These are phyloP conservation scores for Sutorius australiensis DNA, from an alignment of 768 basidiomycete genomes.

Conservation along the genomic window DNA sequence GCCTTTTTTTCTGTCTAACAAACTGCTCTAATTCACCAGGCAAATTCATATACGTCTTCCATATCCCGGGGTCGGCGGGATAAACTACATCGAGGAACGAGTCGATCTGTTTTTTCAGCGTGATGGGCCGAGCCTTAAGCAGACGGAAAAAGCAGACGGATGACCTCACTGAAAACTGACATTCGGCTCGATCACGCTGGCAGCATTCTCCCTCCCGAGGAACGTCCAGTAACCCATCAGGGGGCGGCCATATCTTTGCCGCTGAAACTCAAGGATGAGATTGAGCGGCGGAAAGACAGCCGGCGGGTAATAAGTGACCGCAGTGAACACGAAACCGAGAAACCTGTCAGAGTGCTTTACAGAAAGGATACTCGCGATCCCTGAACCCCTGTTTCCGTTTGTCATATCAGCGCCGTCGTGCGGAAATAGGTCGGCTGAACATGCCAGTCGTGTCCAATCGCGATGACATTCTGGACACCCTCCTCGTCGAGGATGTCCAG, in stretches of 20 bases:
- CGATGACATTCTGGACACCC: constrained; percentile 28
- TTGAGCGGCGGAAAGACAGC: constrained; percentile 25
- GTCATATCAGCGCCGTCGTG: constrained; percentile 2
- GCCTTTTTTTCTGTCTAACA: constrained; percentile 20
- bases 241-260: constrained; percentile 34
- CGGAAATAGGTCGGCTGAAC: background rate
- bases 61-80: constrained; percentile 32
- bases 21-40: constrained; percentile 34
- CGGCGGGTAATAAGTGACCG: constrained; percentile 34
- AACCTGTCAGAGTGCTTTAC: constrained; percentile 40
- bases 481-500: constrained; percentile 39
- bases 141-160: no score
- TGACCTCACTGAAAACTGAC: constrained; percentile 20
- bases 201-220: constrained; percentile 31
- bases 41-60: constrained; percentile 35
- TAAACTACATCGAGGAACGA: constrained; percentile 37
- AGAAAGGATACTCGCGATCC: constrained; percentile 34
- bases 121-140: background rate
- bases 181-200: constrained; percentile 31
- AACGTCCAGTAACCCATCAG: constrained; percentile 43
- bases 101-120: constrained; percentile 30
- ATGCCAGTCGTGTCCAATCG: constrained; percentile 42
- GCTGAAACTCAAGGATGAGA: constrained; percentile 23
- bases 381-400: constrained; percentile 32
- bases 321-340: constrained; percentile 36